Base-by-base conservation (phyloP, 306 rosid species). In the Malus sylvestris region DNA sequence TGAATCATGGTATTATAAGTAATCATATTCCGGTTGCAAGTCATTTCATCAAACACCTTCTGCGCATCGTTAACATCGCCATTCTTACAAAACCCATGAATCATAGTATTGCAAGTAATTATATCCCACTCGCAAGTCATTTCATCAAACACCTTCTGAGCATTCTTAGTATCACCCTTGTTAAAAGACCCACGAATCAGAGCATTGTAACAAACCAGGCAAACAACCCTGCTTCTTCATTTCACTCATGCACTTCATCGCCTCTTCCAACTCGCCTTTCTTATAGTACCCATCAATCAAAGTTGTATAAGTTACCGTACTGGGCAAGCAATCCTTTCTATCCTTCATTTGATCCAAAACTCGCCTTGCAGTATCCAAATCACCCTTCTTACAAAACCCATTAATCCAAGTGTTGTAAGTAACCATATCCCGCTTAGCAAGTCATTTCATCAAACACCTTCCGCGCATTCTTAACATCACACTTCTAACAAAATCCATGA, bases 361-460 rank as follows among this genome's bases (percentile, higher is more conserved):
- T 73, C 57, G 68, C 83, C 20, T 76, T 13, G 93, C 89, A 71
- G 62, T 76, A 12, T 73, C 86, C 78, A 81, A 51, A 23, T 86
- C 87, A 68, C 89, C 85, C 45, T 60, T 86, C 68, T 65, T 79
- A 53, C 89, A 86, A 5, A 72, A 73, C 55, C 85, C 92, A 58
- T 78, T 53, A 45, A 88, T 80, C 84, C 79, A 38, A 0, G 83
- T 81, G 74, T 81, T 89, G 71, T 75, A 86, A 79, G 87, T 85
- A 58, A 86, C 18, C 66, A 45, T 9, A 51, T 79, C 85, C 8
- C 84, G 89, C 29, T 30, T 72, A 74, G 32, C 87, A 86, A 49
- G 10, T 22, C 93, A 89, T 89, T 85, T 86, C 85, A 23, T 84
- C 87, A 76, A 89, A 86, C 89, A 85, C 79, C 83, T 86, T 86